A percentile compares a stretch with the other conserved stretches of the same genome.
Evolutionary conservation across 2,329 filamentous ascomycete genomes (phyloP).

Genomic region (Xylaria sp.): DNA sequence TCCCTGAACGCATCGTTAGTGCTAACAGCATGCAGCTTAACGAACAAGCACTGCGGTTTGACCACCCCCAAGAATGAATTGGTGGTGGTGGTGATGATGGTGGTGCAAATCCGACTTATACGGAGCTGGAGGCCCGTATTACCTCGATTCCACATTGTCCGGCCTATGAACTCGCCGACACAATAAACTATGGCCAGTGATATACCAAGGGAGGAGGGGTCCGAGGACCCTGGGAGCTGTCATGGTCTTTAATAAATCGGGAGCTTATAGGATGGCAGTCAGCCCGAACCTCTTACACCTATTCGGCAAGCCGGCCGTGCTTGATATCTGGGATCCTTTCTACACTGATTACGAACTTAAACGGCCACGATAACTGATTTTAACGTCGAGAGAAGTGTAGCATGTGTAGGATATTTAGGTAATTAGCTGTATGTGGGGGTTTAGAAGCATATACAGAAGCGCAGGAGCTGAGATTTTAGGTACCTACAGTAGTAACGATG

Average conservation of each 20-base stretch:
- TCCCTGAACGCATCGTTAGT: slow-evolving; percentile 11
- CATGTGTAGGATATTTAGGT: background rate
- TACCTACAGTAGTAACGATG: background rate
- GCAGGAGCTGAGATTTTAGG: background rate
- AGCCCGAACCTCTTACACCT: slow-evolving; percentile 27
- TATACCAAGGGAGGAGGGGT: slow-evolving; percentile 24
- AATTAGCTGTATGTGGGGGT: background rate
- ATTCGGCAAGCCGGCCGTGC: slow-evolving; percentile 34
- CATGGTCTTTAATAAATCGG: slow-evolving; percentile 27
- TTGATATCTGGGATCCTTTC: background rate
- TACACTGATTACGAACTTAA: background rate
- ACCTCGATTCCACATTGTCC: slow-evolving; percentile 35
- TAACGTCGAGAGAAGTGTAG: background rate
- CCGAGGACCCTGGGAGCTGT: slow-evolving; percentile 17
- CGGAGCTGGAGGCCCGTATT: slow-evolving; percentile 38
- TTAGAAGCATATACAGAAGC: background rate
- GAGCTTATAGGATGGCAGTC: slow-evolving; percentile 32
- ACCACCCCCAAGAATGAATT: slow-evolving; percentile 14
- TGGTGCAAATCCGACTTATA: slow-evolving; percentile 21
- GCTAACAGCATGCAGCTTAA: slow-evolving; percentile 14
- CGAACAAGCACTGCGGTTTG: slow-evolving; percentile 24
- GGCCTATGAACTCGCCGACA: slow-evolving; percentile 33
- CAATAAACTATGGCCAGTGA: slow-evolving; percentile 25
- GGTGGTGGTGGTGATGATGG: background rate
- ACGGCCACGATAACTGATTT: background rate